These are phyloP conservation scores for Dichotomocladium elegans DNA, from an alignment of 371 early-diverging fungal species.

Conservation along the genomic window DNA sequence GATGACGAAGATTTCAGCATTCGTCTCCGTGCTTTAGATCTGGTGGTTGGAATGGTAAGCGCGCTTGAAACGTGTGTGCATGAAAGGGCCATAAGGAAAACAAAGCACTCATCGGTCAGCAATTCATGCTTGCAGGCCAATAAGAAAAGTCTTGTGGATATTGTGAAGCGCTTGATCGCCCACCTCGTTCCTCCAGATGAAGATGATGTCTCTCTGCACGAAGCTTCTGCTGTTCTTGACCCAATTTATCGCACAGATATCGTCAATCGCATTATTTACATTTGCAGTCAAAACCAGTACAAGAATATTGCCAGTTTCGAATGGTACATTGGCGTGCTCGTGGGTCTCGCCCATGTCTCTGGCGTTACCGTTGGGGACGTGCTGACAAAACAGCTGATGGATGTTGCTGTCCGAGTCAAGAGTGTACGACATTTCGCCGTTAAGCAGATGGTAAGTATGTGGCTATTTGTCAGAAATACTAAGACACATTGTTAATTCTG, in stretches of 20 bases:
- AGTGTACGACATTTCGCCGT: constrained; percentile 79
- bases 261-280: constrained; percentile 72
- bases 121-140: constrained; percentile 46
- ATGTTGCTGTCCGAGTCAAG: constrained; percentile 87
- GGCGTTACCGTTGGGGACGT: constrained; percentile 71
- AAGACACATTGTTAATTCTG: not conserved
- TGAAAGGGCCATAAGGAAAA: no score
- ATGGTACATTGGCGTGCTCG: constrained; percentile 87
- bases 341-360: constrained; percentile 70
- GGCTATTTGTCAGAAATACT: not conserved
- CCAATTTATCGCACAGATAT: constrained; percentile 78
- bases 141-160: constrained; percentile 71
- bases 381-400: constrained; percentile 76
- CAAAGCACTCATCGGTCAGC: no score
- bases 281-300: constrained; percentile 85
- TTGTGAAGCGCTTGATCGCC: constrained; percentile 77
- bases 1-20: constrained; percentile 92
- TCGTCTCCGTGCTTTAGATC: constrained; percentile 81
- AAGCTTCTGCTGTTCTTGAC: constrained; percentile 54
- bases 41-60: constrained; percentile 78
- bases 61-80: not conserved
- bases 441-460: constrained; percentile 61
- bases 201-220: constrained; percentile 23
- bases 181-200: constrained; percentile 60
- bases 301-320: constrained; percentile 87